These are phyloP conservation scores for Fusarium torulosum DNA, from an alignment of 2,329 filamentous ascomycete species.

Conservation along the genomic window DNA sequence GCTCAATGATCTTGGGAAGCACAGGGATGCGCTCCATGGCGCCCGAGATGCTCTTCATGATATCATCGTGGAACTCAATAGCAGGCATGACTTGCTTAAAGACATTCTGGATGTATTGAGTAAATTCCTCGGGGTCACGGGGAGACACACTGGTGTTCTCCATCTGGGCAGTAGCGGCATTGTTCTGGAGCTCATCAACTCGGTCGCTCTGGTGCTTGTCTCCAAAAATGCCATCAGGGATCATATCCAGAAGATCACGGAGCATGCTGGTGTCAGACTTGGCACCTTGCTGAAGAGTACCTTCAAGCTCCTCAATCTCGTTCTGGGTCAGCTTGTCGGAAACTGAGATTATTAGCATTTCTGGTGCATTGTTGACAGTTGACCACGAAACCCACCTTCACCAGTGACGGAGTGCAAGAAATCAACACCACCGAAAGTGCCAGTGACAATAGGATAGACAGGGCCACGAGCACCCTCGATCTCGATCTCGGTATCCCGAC, in stretches of 20 bases:
- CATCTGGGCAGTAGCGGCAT: conserved; percentile 81
- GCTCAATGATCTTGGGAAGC: conserved; percentile 85
- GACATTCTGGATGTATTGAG: conserved; percentile 78
- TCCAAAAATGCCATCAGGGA: conserved; percentile 84
- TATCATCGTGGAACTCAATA: conserved; percentile 89
- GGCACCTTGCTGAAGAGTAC: conserved; percentile 76
- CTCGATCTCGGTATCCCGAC: conserved; percentile 76
- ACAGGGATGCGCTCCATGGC: conserved; percentile 88
- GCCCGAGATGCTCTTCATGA: conserved; percentile 82
- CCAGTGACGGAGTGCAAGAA: conserved; percentile 89
- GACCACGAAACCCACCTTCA: conserved; percentile 60
- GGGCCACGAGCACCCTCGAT: conserved; percentile 73
- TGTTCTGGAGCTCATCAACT: conserved; percentile 82
- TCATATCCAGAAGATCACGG: conserved; percentile 82
- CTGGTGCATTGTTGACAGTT: not conserved
- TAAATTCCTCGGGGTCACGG: conserved; percentile 85
- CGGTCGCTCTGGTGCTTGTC: conserved; percentile 79
- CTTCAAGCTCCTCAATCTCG: conserved; percentile 89
- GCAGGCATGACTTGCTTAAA: conserved; percentile 87
- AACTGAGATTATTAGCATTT: conserved; percentile 60
- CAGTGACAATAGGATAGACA: conserved; percentile 88
- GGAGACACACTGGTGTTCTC: conserved; percentile 80
- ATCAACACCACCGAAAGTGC: conserved; percentile 94
- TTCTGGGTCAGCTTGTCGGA: conserved; percentile 92
- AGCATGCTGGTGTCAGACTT: conserved; percentile 79